Conservation (phyloP, 2,329 filamentous ascomycete genomes). For the Claviceps africana region DNA sequence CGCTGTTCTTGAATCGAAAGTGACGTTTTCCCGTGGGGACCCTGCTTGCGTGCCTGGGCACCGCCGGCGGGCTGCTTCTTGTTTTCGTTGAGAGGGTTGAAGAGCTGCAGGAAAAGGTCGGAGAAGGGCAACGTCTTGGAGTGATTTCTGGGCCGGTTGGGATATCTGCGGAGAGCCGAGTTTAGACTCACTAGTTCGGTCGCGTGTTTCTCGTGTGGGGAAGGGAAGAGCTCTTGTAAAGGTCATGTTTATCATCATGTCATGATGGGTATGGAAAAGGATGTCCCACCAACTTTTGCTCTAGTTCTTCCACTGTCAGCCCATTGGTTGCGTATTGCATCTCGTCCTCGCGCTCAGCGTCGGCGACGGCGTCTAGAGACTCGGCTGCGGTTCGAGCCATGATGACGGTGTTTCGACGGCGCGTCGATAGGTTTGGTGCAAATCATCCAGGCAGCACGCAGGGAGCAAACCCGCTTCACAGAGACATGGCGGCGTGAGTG, state of each 20-base stretch:
- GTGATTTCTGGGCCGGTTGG: constrained; percentile 69
- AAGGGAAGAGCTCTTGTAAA: neutral
- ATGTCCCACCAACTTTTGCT: constrained; percentile 24
- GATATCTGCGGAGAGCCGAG: constrained; percentile 42
- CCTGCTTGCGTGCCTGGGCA: constrained; percentile 41
- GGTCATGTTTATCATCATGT: too few species aligned
- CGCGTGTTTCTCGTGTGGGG: neutral
- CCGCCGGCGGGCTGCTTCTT: constrained; percentile 55
- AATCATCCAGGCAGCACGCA: neutral
- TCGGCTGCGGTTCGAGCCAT: constrained; percentile 9
- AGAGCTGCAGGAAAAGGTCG: constrained; percentile 61
- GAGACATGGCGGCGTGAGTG: neutral
- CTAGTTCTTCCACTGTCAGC: constrained; percentile 27
- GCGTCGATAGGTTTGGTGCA: neutral
- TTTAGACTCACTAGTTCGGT: neutral
- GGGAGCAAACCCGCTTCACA: neutral
- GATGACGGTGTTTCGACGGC: neutral
- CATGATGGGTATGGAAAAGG: too few species aligned
- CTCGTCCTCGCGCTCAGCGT: constrained; percentile 35
- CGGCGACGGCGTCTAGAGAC: constrained; percentile 22
- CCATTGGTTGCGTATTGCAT: constrained; percentile 32
- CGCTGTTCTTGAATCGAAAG: constrained; percentile 64
- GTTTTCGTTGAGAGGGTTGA: constrained; percentile 67
- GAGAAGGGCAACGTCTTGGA: constrained; percentile 71
- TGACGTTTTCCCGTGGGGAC: constrained; percentile 42